These are phyloP conservation scores for Fusarium drepaniforme DNA, from an alignment of 2,329 filamentous ascomycete genomes.

Conservation along the genomic window DNA sequence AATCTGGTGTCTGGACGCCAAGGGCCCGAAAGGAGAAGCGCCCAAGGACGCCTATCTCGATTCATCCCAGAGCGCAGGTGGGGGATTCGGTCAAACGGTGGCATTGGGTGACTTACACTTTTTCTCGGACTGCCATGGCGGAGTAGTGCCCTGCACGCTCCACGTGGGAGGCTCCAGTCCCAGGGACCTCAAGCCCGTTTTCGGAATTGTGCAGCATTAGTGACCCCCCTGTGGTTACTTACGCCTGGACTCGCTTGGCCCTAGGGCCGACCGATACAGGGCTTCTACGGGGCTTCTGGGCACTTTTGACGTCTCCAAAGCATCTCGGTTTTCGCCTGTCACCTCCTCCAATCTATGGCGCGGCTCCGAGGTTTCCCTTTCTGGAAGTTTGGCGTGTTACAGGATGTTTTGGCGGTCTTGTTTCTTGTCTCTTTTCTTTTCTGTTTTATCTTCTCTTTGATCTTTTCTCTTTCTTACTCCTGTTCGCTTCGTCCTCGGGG, in stretches of 20 bases:
- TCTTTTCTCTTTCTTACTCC: background rate
- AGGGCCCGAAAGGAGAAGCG: constrained; percentile 2
- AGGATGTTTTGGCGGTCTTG: constrained; percentile 21
- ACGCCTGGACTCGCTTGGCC: constrained; percentile 31
- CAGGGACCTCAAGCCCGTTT: constrained; percentile 36
- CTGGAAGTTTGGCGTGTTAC: constrained; percentile 20
- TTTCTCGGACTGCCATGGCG: constrained; percentile 36
- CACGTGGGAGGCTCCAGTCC: constrained; percentile 46
- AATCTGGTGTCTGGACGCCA: constrained; percentile 12
- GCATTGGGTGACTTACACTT: constrained; percentile 42
- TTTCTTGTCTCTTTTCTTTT: background rate
- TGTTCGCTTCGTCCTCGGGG: constrained; percentile 1
- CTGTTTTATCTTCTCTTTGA: constrained; percentile 18
- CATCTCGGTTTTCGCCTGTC: constrained; percentile 7
- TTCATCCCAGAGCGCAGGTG: constrained; percentile 23
- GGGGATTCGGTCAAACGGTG: constrained; percentile 37
- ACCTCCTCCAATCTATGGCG: constrained; percentile 31
- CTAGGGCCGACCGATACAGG: constrained; percentile 20
- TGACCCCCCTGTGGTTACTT: constrained; percentile 25
- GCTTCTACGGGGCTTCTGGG: constrained; percentile 24
- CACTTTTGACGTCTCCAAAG: constrained; percentile 25
- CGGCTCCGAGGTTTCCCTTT: constrained; percentile 22
- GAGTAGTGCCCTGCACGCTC: constrained; percentile 46
- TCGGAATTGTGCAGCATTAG: constrained; percentile 45
- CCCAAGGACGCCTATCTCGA: constrained; percentile 18